Percentiles rank a stretch among this genome's conserved stretches.
phyloP scores from a whole-genome alignment of 2,329 filamentous ascomycete genomes.

The Periconia sp. region DNA sequence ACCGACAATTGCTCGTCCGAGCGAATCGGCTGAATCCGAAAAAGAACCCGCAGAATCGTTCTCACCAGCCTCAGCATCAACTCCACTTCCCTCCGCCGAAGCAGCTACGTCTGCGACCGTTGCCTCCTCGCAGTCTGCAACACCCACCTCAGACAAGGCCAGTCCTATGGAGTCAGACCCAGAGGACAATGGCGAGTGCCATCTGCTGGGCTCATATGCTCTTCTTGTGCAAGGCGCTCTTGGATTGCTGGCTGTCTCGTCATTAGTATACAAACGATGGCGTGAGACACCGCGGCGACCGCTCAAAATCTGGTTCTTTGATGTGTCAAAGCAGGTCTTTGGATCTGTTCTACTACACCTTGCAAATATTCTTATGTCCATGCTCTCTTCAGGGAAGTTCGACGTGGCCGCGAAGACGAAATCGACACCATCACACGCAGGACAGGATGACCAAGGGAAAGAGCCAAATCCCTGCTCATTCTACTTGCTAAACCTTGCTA shows the following conservation, averaged over 20 bases:
- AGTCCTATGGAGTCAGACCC: slow-evolving; percentile 42
- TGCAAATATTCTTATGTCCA: slow-evolving; percentile 93
- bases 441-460: slow-evolving; percentile 39
- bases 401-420: slow-evolving; percentile 61
- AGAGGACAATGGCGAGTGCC: slow-evolving; percentile 75
- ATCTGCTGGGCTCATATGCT: slow-evolving; percentile 87
- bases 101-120: slow-evolving; percentile 17
- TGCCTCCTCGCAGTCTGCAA: slow-evolving; percentile 14
- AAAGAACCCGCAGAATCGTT: slow-evolving; percentile 7
- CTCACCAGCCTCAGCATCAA: slow-evolving; percentile 7
- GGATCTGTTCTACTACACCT: slow-evolving; percentile 90
- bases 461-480: slow-evolving; percentile 94
- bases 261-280: slow-evolving; percentile 92
- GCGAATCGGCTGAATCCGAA: slow-evolving; percentile 7
- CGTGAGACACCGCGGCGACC: slow-evolving; percentile 89
- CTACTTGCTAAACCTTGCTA: slow-evolving; percentile 90
- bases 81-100: slow-evolving; percentile 15
- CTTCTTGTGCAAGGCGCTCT: slow-evolving; percentile 88
- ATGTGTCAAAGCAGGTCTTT: slow-evolving; percentile 96
- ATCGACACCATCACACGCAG: slow-evolving; percentile 30
- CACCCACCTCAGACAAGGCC: slow-evolving; percentile 23
- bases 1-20: slow-evolving; percentile 19
- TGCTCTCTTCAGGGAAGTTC: slow-evolving; percentile 89
- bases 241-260: slow-evolving; percentile 79
- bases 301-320: slow-evolving; percentile 96